Evolutionary conservation across 2,329 filamentous ascomycete genomes (phyloP).

Genomic region (Cercospora sesami): DNA sequence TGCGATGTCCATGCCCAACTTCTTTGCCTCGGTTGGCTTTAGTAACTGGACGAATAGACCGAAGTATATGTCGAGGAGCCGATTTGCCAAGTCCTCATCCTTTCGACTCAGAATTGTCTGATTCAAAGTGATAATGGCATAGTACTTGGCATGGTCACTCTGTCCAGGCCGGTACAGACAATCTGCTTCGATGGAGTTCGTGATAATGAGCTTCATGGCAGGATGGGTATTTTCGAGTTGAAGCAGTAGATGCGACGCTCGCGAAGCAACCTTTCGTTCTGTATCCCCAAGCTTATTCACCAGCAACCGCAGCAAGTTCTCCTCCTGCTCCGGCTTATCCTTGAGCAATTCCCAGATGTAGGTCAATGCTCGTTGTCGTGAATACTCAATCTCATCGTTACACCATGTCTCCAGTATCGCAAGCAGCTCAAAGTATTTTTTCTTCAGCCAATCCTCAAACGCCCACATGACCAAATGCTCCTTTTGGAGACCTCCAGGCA

Average conservation of each 20-base stretch:
- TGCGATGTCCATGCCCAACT: constrained; percentile 25
- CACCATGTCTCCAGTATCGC: constrained; percentile 91
- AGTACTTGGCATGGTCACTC: constrained; percentile 86
- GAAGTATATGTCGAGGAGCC: constrained; percentile 88
- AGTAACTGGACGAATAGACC: constrained; percentile 79
- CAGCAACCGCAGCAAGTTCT: constrained; percentile 83
- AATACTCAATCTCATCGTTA: constrained; percentile 92
- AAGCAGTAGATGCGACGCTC: constrained; percentile 88
- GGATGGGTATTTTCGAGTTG: constrained; percentile 88
- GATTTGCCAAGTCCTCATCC: constrained; percentile 77
- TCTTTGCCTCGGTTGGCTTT: constrained; percentile 56
- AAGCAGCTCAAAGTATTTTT: constrained; percentile 87
- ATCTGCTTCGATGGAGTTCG: constrained; percentile 82
- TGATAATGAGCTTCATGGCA: constrained; percentile 87
- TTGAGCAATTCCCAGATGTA: constrained; percentile 89
- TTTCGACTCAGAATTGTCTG: constrained; percentile 88
- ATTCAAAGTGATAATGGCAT: constrained; percentile 93
- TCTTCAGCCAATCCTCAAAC: constrained; percentile 94
- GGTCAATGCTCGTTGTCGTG: constrained; percentile 80
- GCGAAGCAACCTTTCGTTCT: constrained; percentile 91
- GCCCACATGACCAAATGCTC: constrained; percentile 82
- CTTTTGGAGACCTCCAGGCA: constrained; percentile 73
- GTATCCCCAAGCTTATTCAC: constrained; percentile 97
- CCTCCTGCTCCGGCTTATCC: constrained; percentile 96
- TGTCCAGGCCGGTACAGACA: constrained; percentile 85